phyloP scores from a whole-genome alignment of 768 basidiomycete genomes.

The Tulasnella sp. region DNA sequence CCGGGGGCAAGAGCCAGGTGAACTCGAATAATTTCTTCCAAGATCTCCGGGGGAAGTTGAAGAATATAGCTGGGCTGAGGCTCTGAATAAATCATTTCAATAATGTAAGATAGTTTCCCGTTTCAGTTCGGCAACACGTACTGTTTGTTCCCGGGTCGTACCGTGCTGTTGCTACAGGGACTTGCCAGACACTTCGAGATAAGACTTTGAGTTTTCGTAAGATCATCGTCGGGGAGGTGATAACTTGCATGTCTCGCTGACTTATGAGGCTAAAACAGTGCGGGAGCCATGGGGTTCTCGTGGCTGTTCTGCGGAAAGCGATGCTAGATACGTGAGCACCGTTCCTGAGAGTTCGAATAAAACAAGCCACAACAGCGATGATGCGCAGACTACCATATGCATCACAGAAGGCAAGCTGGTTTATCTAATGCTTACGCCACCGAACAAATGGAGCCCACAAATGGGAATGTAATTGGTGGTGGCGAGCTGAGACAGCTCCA shows the following conservation, averaged over 20 bases:
- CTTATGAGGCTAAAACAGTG: neutral
- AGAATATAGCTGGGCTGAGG: neutral
- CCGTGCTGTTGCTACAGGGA: neutral
- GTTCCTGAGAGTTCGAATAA: too few relatives aligned
- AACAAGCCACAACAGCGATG: too few relatives aligned
- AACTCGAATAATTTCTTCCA: neutral
- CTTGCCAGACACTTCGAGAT: neutral
- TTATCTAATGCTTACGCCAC: neutral
- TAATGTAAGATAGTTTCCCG: too few relatives aligned
- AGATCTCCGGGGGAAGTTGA: neutral
- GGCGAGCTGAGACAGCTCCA: too few relatives aligned
- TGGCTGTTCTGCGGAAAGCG: too few relatives aligned
- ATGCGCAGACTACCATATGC: too few relatives aligned
- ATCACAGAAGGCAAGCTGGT: too few relatives aligned
- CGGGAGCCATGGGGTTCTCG: too few relatives aligned
- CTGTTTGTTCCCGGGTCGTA: too few relatives aligned
- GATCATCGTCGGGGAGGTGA: neutral
- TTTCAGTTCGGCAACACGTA: too few relatives aligned
- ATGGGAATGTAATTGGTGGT: neutral
- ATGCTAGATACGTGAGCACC: too few relatives aligned
- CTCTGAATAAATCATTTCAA: neutral
- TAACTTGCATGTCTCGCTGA: neutral
- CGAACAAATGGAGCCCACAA: neutral
- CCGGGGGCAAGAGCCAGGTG: neutral
- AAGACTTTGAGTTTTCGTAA: neutral